These are phyloP conservation scores for Hibiscus syriacus DNA, from an alignment of 345 rosid genomes.

Conservation along the genomic window DNA sequence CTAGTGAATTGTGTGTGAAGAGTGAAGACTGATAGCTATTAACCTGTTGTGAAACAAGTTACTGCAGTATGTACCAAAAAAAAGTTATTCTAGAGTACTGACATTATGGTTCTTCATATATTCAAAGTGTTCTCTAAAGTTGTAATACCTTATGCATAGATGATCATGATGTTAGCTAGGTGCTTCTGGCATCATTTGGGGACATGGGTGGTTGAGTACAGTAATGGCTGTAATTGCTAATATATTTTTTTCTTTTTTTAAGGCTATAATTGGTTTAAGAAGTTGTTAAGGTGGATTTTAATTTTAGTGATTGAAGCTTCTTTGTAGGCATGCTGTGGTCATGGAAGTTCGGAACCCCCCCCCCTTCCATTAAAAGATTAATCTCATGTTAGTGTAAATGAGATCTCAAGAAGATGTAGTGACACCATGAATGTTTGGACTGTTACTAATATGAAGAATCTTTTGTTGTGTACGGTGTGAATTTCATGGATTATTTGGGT, in stretches of 20 bases:
- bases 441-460: neutral
- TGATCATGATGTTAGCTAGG: neutral
- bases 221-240: neutral
- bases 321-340: neutral
- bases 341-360: neutral
- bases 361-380: neutral
- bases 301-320: neutral
- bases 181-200: neutral
- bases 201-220: neutral
- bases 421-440: no score
- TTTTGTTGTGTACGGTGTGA: neutral
- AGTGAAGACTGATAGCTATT: neutral
- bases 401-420: no score
- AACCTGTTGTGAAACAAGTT: neutral
- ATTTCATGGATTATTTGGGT: neutral
- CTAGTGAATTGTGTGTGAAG: neutral
- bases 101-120: neutral
- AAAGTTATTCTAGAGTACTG: no score
- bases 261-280: neutral
- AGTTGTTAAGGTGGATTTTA: neutral
- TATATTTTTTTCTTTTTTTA: no score
- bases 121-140: neutral
- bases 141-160: neutral
- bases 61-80: no score
- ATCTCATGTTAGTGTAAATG: neutral